Base-by-base conservation (phyloP, 768 basidiomycete species). In the Psilocybe azurescens region DNA sequence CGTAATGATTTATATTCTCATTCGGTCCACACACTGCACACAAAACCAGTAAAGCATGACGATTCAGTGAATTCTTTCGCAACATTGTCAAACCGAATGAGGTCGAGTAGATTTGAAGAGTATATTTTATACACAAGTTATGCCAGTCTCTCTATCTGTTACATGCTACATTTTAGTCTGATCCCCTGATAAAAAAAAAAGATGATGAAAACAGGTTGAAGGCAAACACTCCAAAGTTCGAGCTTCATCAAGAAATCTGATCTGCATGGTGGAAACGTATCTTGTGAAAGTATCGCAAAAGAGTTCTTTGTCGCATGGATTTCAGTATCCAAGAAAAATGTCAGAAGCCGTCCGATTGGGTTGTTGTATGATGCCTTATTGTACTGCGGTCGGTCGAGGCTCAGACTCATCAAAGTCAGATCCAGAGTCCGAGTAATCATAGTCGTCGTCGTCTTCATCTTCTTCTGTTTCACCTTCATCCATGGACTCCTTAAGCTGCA, bases 401-500 rank as follows among this genome's bases (percentile, higher is more conserved):
- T 46, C 30, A n/a, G 3, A 6, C 33, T 55, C 59, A 13, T 56
- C 65, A 41, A 30, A 20, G 33, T 59, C 63, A 1, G 65, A 65
- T 18, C 69, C 73, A 14, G 65, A 71, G 29, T 71, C 72, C 33
- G 75, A 75, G 29, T 72, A 74, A 49, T 75, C 70, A n/a, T 85
- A 84, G 14, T 86, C 83, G 9, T 87, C 83, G 16, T 80, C 80
- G 16, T 86, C 82, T 13, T 83, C 83, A 13, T 85, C 81, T 11
- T 86, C 69, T 47, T 79, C 81, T 3, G 83, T 83, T 52, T 87
- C 89, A 5, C 79, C 86, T 69, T 88, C 87, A 53, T 91, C 89
- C 91, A 93, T 94, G 6, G 91, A 84, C 71, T 94, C 90, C 71
- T 89, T 94, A 60, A 94, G 77, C 92, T 91, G 55, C 2, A 52